Evolutionary conservation across 164 flowering plant species (phyloP), one percentile per base, ranked within the genome.

Genomic region (Warburgia ugandensis): DNA sequence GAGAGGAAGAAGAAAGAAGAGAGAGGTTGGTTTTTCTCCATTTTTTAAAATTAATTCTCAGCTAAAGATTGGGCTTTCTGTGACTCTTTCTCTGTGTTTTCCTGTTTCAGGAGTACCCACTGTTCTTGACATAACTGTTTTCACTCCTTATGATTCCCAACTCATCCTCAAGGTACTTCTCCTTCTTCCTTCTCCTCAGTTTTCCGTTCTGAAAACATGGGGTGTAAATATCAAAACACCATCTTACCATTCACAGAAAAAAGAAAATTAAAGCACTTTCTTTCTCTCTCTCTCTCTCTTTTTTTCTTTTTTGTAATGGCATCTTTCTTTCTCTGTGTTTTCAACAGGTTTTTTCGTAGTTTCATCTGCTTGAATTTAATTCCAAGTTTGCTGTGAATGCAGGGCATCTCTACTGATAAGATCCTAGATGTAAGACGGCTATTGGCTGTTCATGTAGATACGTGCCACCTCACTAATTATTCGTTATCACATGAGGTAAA

Each of bases 351-450:
- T 5, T 1, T 35, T 1, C 5, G 16, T 29, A n/a, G n/a, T n/a
- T 54, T 48, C 5, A 42, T 42, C 5, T 16, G 12, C 33, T 21
- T 23, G 14, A n/a, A 12, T 5, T 20, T 28, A n/a, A n/a, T n/a
- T n/a, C n/a, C n/a, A n/a, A n/a, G n/a, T n/a, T n/a, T n/a, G n/a
- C n/a, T n/a, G n/a, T n/a, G n/a, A 27, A 2, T 74, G 65, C 52
- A 92, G 98, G 98, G 98, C 17, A 92, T 92, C 54, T 87, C 98
- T 29, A 92, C 96, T 44, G 98, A 92, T 52, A 87, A 72, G 77
- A 81, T 92, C 52, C 68, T 92, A 8, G 98, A 88, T 75, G 85
- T 83, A 29, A 80, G 70, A 58, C 81, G 63, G 57, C 69, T 85
- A 19, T 44, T 92, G 66, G 95, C 83, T 20, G 69, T 59, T 12